Percentiles rank a stretch among this genome's conserved stretches.
Conservation (phyloP, 2,329 filamentous ascomycete genomes). For the Microascus cirrosus region DNA sequence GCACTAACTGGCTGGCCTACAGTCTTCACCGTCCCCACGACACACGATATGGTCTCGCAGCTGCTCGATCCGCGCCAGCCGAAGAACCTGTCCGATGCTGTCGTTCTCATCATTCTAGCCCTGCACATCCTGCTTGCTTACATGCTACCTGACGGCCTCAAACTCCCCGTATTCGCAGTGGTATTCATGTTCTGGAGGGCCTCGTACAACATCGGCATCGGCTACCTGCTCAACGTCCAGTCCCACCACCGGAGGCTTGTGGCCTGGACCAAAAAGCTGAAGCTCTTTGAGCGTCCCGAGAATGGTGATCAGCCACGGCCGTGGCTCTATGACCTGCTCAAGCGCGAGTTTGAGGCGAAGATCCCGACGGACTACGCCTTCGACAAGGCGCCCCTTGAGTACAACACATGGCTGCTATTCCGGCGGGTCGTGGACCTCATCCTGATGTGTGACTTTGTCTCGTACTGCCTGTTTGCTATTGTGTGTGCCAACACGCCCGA, state of each 20-base stretch:
- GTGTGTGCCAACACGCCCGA: slow-evolving; percentile 69
- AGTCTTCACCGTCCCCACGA: slow-evolving; percentile 95
- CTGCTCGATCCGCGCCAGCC: slow-evolving; percentile 87
- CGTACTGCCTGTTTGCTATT: slow-evolving; percentile 91
- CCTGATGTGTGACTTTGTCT: slow-evolving; percentile 96
- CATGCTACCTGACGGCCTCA: slow-evolving; percentile 55
- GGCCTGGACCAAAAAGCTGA: slow-evolving; percentile 75
- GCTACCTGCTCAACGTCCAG: slow-evolving; percentile 77
- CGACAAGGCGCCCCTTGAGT: slow-evolving; percentile 86
- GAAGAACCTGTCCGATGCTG: slow-evolving; percentile 81
- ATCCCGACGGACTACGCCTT: slow-evolving; percentile 91
- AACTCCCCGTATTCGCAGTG: slow-evolving; percentile 67
- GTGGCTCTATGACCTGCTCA: slow-evolving; percentile 71
- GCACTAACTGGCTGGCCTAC: neutral
- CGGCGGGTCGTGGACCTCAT: slow-evolving; percentile 92
- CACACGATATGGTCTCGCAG: slow-evolving; percentile 98
- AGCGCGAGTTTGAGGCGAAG: slow-evolving; percentile 86
- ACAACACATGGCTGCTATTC: slow-evolving; percentile 98
- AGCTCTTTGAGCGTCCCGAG: slow-evolving; percentile 73
- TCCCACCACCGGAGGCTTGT: slow-evolving; percentile 81
- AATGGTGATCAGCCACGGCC: slow-evolving; percentile 77
- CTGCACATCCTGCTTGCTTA: slow-evolving; percentile 66
- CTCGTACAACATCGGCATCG: slow-evolving; percentile 89
- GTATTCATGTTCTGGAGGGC: slow-evolving; percentile 89
- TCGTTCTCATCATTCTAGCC: slow-evolving; percentile 69